Conservation (phyloP, 345 rosid species). For the Acer saccharum region DNA sequence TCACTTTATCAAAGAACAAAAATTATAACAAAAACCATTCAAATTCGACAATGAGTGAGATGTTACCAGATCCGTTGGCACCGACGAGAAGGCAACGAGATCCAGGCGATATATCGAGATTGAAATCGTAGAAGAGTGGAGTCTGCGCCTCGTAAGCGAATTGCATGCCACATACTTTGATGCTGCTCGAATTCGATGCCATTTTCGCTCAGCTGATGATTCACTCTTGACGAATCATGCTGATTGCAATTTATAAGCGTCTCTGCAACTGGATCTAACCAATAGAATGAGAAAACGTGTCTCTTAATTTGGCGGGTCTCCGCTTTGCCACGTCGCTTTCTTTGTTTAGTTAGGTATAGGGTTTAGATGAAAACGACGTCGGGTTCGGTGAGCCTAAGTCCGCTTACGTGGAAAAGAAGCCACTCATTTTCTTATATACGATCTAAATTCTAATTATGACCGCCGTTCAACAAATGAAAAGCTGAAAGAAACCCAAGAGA, state of each 20-base stretch:
- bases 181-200: conserved; percentile 41
- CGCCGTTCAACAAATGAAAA: conserved; percentile 7
- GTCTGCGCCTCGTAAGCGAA: conserved; percentile 61
- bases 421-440: not conserved
- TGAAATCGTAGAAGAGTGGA: conserved; percentile 76
- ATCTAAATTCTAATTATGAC: not conserved
- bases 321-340: conserved; percentile 10
- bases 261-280: not conserved
- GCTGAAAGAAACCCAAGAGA: conserved; percentile 1
- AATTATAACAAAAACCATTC: no score
- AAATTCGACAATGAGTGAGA: not conserved
- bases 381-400: not conserved
- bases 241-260: not conserved
- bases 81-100: conserved; percentile 94
- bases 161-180: conserved; percentile 77
- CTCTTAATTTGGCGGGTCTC: not conserved
- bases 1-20: no score
- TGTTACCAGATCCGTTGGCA: conserved; percentile 90
- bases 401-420: conserved; percentile 6
- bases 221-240: not conserved
- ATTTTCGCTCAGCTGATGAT: conserved; percentile 21
- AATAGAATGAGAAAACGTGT: conserved; percentile 19
- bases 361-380: not conserved
- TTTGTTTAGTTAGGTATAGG: not conserved
- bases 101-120: conserved; percentile 62